Evolutionary conservation across 257 asterid genomes (phyloP), one percentile per base, ranked within the genome.

Genomic region (Fraxinus cuspidata): DNA sequence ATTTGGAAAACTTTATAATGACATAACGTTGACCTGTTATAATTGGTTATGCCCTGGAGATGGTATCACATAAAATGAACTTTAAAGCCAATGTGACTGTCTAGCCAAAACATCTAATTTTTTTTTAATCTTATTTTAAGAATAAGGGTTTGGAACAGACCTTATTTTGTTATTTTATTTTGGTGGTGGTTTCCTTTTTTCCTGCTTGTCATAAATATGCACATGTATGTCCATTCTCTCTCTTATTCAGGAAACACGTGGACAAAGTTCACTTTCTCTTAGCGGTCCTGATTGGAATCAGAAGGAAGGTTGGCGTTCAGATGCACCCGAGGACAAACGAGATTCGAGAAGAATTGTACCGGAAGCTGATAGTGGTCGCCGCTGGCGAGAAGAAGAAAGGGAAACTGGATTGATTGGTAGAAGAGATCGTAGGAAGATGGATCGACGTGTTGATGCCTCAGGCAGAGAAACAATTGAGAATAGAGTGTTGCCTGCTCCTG

Each of bases 301-400:
- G 84, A 96, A 90, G 90, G 99, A 93, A 81, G 86, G 71, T 82
- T 87, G 91, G 92, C 97, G 97, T 51, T 72, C 92, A 37, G 99
- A 90, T 78, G 85, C 85, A 1, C 77, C 87, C 15, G 98, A 93
- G 76, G 97, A 96, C 38, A 93, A 88, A 84, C 92, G 89, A 53
- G 99, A 96, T 75, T 86, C 92, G 97, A 92, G 96, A 82, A 92
- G 84, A 80, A 58, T 71, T 75, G 84, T 88, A 28, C 75, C 92
- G 0, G 98, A 93, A 77, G 81, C 88, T 67, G 97, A 96, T 78
- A 85, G 89, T 78, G 97, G 94, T 12, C 90, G 98, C 75, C 96
- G 97, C 74, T 96, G 99, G 99, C 99, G 97, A 76, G 99, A 96
- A 84, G 99, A 96, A 86, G 99, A 96, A 89, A 93, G 99, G 88